Percentiles rank a stretch among this genome's conserved stretches.
These are phyloP conservation scores for Theobroma cacao DNA, from an alignment of 345 rosid genomes.

Conservation along the genomic window DNA sequence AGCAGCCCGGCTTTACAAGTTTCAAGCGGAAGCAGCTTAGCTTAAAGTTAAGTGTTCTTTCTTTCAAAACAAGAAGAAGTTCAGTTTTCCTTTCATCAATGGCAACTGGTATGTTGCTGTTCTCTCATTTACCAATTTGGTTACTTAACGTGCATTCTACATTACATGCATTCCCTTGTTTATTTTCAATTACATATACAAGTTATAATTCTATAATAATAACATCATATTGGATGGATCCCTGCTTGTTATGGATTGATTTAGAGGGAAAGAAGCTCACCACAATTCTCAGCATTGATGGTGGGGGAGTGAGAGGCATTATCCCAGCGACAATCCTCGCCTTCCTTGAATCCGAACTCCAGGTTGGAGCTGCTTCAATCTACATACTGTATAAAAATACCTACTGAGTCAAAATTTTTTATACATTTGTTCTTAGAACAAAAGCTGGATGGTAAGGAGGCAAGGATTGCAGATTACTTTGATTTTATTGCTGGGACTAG, in stretches of 20 bases:
- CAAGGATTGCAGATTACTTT: constrained; percentile 51
- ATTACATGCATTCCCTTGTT: neutral
- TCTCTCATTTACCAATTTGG: neutral
- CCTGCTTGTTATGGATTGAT: neutral
- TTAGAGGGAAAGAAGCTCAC: neutral
- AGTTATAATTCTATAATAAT: neutral
- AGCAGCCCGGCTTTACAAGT: too few relatives aligned
- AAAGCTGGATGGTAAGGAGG: constrained; percentile 46
- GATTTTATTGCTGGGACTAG: constrained; percentile 50
- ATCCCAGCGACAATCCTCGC: constrained; percentile 18
- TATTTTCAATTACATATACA: too few relatives aligned
- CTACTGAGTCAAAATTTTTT: neutral
- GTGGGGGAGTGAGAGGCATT: constrained; percentile 20
- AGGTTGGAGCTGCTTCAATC: neutral
- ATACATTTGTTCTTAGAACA: neutral
- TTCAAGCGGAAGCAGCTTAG: neutral
- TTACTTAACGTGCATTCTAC: too few relatives aligned
- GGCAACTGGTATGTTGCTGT: neutral
- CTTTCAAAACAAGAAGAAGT: neutral
- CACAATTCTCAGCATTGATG: constrained; percentile 21
- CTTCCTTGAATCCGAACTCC: constrained; percentile 22
- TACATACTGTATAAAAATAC: too few relatives aligned
- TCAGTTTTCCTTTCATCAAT: neutral
- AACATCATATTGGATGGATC: neutral
- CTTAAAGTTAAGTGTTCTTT: neutral